Evolutionary conservation across 73 alveolate genomes (phyloP).

Genomic region (Paramecium caudatum): DNA sequence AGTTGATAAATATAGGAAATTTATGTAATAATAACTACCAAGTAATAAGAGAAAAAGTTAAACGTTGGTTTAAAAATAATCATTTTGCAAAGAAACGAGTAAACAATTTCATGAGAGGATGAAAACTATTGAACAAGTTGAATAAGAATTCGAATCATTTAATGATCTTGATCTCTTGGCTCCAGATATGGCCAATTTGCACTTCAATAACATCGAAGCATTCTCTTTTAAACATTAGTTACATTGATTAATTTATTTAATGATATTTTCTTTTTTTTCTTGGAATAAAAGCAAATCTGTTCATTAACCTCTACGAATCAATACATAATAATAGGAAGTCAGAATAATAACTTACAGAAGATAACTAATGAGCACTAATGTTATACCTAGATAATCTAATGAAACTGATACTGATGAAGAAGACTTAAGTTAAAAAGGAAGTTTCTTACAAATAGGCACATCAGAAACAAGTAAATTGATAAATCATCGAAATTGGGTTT

Average conservation of each 20-base stretch:
- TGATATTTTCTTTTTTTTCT: too few species aligned
- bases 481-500: too few species aligned
- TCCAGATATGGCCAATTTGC: constrained; percentile 9
- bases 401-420: too few species aligned
- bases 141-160: constrained; percentile 41
- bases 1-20: constrained; percentile 11
- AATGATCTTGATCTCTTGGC: constrained; percentile 56
- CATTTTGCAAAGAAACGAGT: not conserved
- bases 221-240: constrained; percentile 18
- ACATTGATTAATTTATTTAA: constrained; percentile 31
- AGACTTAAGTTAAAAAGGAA: too few species aligned
- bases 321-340: too few species aligned
- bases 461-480: too few species aligned
- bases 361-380: too few species aligned
- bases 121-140: constrained; percentile 37
- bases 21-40: not conserved
- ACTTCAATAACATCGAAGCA: constrained; percentile 48
- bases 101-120: constrained; percentile 13
- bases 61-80: constrained; percentile 1
- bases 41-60: constrained; percentile 5
- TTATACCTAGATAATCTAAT: too few species aligned
- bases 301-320: too few species aligned
- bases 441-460: too few species aligned
- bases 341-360: too few species aligned
- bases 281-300: too few species aligned